Evolutionary conservation across 352 stramenopile genomes (phyloP).

Genomic region (Globisporangium acanthophoron): DNA sequence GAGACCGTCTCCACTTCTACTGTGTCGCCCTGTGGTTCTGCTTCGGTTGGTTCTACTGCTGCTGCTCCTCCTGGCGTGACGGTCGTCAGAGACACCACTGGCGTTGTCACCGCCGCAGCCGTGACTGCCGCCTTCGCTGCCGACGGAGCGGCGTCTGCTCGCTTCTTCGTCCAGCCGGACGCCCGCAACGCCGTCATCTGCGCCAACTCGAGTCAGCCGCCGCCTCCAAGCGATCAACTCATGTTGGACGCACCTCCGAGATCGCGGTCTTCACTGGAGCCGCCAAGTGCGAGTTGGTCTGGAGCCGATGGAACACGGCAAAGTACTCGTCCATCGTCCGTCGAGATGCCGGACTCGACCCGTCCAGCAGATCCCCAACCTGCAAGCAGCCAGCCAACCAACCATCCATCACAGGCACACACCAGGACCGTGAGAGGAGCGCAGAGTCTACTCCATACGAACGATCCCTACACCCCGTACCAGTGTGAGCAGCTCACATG

Average conservation of each 20-base stretch:
- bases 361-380: conserved; percentile 75
- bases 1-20: not conserved
- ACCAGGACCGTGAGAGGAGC: no score
- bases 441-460: not conserved
- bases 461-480: conserved; percentile 17
- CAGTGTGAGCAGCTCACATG: conserved; percentile 53
- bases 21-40: not conserved
- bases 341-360: conserved; percentile 72
- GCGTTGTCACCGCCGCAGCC: not conserved
- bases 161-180: conserved; percentile 58
- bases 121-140: conserved; percentile 6
- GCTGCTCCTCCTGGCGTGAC: not conserved
- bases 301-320: conserved; percentile 51
- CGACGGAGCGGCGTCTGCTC: conserved; percentile 13
- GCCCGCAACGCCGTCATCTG: conserved; percentile 39
- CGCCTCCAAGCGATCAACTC: not conserved
- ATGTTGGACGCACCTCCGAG: conserved; percentile 18
- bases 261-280: conserved; percentile 39
- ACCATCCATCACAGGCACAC: not conserved
- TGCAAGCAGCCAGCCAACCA: conserved; percentile 12
- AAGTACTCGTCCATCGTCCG: conserved; percentile 86
- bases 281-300: conserved; percentile 28
- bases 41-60: not conserved
- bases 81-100: not conserved
- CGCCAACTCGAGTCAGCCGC: not conserved